These are phyloP conservation scores for Mycena rebaudengoi DNA, from an alignment of 768 basidiomycete genomes.

Conservation along the genomic window DNA sequence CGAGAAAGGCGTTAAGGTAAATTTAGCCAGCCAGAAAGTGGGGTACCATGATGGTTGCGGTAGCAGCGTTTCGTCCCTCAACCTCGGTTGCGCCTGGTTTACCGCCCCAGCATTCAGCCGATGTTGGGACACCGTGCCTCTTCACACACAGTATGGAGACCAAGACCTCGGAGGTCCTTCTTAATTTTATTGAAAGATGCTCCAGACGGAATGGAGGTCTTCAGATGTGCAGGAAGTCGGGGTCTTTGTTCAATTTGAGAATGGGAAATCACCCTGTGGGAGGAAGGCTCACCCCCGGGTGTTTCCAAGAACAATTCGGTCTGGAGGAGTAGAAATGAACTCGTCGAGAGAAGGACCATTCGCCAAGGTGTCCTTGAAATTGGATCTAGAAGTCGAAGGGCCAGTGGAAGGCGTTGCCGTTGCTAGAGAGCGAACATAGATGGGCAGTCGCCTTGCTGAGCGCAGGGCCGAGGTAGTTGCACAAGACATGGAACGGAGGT, in stretches of 20 bases:
- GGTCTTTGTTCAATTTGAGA: constrained; percentile 57
- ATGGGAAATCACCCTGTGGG: not conserved
- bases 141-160: constrained; percentile 96
- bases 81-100: constrained; percentile 69
- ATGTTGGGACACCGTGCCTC: constrained; percentile 99
- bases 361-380: constrained; percentile 62
- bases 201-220: constrained; percentile 92
- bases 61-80: constrained; percentile 84
- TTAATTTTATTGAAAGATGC: constrained; percentile 91
- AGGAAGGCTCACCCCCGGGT: constrained; percentile 60
- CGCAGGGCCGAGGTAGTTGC: constrained; percentile 14
- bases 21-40: not conserved
- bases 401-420: constrained; percentile 51
- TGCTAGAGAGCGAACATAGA: constrained; percentile 53
- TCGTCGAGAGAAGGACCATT: constrained; percentile 82
- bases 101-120: constrained; percentile 99
- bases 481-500: constrained; percentile 12
- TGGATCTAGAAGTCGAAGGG: constrained; percentile 47
- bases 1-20: constrained; percentile 16
- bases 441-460: constrained; percentile 17
- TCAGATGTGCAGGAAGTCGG: constrained; percentile 86
- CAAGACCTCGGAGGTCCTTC: constrained; percentile 91
- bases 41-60: constrained; percentile 97
- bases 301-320: constrained; percentile 77
- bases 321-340: constrained; percentile 67